phyloP scores from a whole-genome alignment of 495 filamentous ascomycete species.

The Recurvomyces mirabilis region DNA sequence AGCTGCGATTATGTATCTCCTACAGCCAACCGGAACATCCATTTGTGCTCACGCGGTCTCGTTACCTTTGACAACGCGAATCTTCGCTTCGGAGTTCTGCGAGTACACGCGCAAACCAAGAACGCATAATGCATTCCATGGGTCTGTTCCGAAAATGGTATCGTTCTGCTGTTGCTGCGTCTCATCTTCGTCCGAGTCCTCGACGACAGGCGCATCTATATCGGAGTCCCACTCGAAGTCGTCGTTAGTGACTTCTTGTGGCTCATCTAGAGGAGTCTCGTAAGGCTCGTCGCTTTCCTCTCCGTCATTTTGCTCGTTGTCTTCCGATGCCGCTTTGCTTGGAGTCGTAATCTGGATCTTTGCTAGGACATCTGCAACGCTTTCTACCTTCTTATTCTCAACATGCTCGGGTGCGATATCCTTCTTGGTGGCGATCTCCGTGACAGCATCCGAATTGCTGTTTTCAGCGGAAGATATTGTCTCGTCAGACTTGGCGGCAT shows the following conservation, averaged over 20 bases:
- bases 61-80: conserved; percentile 13
- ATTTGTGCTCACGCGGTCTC: no score
- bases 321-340: no score
- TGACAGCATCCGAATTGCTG: no score
- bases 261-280: conserved; percentile 2
- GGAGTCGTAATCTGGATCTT: not conserved
- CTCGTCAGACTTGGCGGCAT: no score
- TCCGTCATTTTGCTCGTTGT: no score
- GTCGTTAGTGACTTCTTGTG: conserved; percentile 18
- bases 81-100: conserved; percentile 9
- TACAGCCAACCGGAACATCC: no score
- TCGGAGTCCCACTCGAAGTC: conserved; percentile 31
- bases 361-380: not conserved
- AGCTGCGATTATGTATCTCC: no score
- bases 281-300: conserved; percentile 1
- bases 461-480: no score
- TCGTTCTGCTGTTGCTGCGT: not conserved
- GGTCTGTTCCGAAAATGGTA: conserved; percentile 36
- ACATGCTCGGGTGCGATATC: no score
- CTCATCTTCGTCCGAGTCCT: conserved; percentile 4
- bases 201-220: conserved; percentile 13
- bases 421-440: not conserved
- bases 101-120: conserved; percentile 60
- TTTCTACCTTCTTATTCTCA: not conserved
- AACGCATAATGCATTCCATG: conserved; percentile 80